Evolutionary conservation across 768 basidiomycete species (phyloP), one percentile per base, ranked within the genome.

Genomic region (Tulasnella sp.): DNA sequence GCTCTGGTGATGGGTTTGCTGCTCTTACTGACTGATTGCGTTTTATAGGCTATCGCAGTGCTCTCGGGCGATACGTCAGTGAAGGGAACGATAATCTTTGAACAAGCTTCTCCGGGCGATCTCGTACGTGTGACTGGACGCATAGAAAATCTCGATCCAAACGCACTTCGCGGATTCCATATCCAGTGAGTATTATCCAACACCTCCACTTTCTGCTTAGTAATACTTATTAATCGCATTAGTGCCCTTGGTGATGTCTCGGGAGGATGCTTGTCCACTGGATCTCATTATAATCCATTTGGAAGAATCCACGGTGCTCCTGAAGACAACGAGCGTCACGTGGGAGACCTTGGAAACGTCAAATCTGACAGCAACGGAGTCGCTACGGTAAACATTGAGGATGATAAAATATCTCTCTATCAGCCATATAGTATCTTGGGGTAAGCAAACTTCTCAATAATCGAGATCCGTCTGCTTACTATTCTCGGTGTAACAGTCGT

Each of bases 281-380:
- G 83, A 2, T 57, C 77, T 29, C 86, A 89, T 65, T 89, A 77
- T 71, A 88, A 89, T 67, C 83, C 83, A 0, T 72, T 70, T 64
- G 69, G 65, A 16, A 70, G 72, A 53, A 73, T 66, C 8, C 87
- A 89, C 57, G 84, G 84, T 51, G 80, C 72, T 3, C 81, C 73
- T 8, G 62, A 64, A 7, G 74, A 76, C 47, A 48, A 37, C 13
- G 66, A 69, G 37, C 70, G 84, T 53, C 86, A 88, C 63, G 77
- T 82, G 25, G 86, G 86, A 0, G 81, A 83, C 58, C 61, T 83
- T 55, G 86, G 86, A 4, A 88, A 89, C 60, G 75, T 89, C 60
- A 58, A 73, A 59, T 72, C 75, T 41, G 74, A 89, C 60, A 65
- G 63, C 16, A 57, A 65, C 29, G 87, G 85, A 41, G 66, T 66